phyloP scores from a whole-genome alignment of 176 grass and related monocot species.

The Lolium multiflorum region DNA sequence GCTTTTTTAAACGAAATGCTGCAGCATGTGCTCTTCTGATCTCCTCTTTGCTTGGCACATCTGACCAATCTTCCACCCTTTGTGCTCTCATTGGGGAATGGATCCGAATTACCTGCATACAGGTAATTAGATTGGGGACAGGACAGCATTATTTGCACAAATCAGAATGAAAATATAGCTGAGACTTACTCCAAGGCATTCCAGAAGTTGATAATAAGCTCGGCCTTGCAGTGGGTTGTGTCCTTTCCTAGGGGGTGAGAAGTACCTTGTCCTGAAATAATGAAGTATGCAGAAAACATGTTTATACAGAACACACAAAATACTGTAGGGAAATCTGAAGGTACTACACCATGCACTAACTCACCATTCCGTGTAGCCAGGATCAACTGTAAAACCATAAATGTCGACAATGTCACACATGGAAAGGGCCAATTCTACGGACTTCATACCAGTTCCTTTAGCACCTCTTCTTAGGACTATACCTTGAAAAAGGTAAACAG shows the following conservation, averaged over 20 bases:
- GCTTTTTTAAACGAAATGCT: conserved; percentile 69
- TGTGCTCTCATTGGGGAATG: conserved; percentile 94
- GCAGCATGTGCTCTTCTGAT: conserved; percentile 67
- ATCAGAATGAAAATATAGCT: background rate
- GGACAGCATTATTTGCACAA: background rate
- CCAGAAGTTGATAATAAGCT: conserved; percentile 97
- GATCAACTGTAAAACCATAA: conserved; percentile 97
- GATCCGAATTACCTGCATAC: conserved; percentile 77
- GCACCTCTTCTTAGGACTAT: conserved; percentile 94
- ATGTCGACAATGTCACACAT: conserved; percentile 95
- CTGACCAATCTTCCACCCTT: conserved; percentile 85
- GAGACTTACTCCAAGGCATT: conserved; percentile 87
- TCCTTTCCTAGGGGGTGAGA: conserved; percentile 81
- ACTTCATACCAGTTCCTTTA: conserved; percentile 99
- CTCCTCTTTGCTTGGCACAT: conserved; percentile 79
- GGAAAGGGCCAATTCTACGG: conserved; percentile 92
- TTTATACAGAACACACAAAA: conserved; percentile 9
- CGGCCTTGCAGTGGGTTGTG: conserved; percentile 97
- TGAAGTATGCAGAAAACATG: conserved; percentile 40
- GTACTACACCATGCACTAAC: conserved; percentile 32
- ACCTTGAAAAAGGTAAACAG: conserved; percentile 97
- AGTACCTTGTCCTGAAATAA: conserved; percentile 87
- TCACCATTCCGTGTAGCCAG: conserved; percentile 96
- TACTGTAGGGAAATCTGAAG: conserved; percentile 24
- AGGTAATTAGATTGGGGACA: conserved; percentile 12